Conservation (phyloP, 1,284 basidiomycete species). For the Ceratorhiza oryzae-sativae region DNA sequence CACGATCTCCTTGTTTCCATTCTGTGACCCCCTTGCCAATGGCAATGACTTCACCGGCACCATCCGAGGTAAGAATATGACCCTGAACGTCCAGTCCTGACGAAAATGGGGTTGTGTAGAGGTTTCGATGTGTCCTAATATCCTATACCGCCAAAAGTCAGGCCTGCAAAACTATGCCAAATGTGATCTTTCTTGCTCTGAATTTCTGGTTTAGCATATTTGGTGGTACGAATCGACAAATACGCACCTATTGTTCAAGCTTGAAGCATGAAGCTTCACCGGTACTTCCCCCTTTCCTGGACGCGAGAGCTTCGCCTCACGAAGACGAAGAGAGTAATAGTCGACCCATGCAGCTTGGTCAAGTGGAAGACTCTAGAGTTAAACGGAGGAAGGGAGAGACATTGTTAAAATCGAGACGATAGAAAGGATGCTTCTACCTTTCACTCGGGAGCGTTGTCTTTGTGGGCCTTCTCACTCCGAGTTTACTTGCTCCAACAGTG, state of each 20-base stretch:
- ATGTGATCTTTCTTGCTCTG: not conserved
- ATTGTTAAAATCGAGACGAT: not conserved
- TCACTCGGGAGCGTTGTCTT: too few relatives aligned
- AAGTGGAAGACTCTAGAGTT: conserved; percentile 8
- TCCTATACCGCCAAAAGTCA: not conserved
- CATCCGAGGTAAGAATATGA: conserved; percentile 63
- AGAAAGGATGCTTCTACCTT: too few relatives aligned
- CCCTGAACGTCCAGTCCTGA: conserved; percentile 14
- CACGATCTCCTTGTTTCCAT: conserved; percentile 64
- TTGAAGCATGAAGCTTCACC: conserved; percentile 8
- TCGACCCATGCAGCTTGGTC: not conserved
- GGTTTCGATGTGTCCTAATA: not conserved
- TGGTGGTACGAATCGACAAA: not conserved
- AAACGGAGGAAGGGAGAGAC: not conserved
- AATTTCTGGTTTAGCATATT: conserved; percentile 3
- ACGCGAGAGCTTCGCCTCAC: not conserved
- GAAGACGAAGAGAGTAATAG: not conserved
- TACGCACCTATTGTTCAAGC: conserved; percentile 5
- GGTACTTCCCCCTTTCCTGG: conserved; percentile 15
- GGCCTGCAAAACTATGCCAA: too few relatives aligned
- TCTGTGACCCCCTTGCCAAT: conserved; percentile 60
- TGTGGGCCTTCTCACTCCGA: too few relatives aligned
- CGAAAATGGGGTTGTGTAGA: not conserved
- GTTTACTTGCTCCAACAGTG: too few relatives aligned
- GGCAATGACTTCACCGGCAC: conserved; percentile 65